These are phyloP conservation scores for Cyberlindnera meyerae DNA, from an alignment of 805 yeast species.

Conservation along the genomic window DNA sequence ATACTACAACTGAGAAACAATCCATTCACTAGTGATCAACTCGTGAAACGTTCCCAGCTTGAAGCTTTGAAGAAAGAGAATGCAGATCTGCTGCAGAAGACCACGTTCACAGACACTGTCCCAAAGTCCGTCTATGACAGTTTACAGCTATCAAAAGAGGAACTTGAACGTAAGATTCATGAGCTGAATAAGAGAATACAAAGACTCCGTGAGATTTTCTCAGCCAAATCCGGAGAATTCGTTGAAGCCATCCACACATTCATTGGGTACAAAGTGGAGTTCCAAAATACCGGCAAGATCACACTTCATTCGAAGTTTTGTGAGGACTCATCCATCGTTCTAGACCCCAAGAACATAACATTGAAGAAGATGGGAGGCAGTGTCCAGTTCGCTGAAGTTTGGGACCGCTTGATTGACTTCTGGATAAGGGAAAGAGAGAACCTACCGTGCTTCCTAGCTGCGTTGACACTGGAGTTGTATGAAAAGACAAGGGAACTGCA, in stretches of 20 bases:
- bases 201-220: constrained; percentile 52
- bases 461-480: constrained; percentile 62
- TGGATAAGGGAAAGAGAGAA: constrained; percentile 70
- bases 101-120: constrained; percentile 31
- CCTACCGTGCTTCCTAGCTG: constrained; percentile 74
- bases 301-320: constrained; percentile 46
- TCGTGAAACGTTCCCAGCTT: constrained; percentile 48
- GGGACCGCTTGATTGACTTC: constrained; percentile 40
- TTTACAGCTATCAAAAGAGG: constrained; percentile 46
- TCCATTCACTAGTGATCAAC: constrained; percentile 59
- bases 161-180: constrained; percentile 42
- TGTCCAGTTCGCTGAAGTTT: constrained; percentile 37
- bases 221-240: constrained; percentile 66
- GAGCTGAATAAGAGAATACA: constrained; percentile 46
- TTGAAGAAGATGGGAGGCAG: constrained; percentile 35
- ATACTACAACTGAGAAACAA: constrained; percentile 61
- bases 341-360: constrained; percentile 52
- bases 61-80: constrained; percentile 56
- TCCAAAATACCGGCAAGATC: constrained; percentile 51
- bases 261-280: constrained; percentile 71
- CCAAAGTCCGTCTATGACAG: constrained; percentile 65
- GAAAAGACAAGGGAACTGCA: background rate
- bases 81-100: constrained; percentile 37
- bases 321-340: constrained; percentile 42
- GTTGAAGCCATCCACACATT: constrained; percentile 60